Base-by-base conservation (phyloP, 2,329 filamentous ascomycete species). In the Atkinsonella texensis region DNA sequence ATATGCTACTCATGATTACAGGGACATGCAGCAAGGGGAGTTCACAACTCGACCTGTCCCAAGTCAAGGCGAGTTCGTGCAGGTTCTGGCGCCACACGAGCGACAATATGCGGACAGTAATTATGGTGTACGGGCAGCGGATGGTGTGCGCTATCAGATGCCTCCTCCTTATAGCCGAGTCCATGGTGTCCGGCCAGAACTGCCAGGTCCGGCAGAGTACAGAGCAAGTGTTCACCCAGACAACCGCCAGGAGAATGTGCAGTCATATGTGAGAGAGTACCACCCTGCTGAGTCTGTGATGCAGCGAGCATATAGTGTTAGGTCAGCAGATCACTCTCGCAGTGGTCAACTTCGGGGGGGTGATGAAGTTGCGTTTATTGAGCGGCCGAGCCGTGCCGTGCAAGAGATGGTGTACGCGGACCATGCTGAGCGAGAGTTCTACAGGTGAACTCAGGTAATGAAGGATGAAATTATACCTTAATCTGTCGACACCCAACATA, bases 1-100 rank as follows among this genome's bases (percentile, higher is more conserved):
- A 54, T 78, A 73, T 48, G 60, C 72, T 28, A 60, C 74, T 8
- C 75, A 79, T 48, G 65, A 70, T 33, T 74, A 77, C 55, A 73
- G 78, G 54, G 68, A 73, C 31, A 80, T 78, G 54, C 74, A 76
- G 15, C 74, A 77, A 55, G 70, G 79, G 51, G 82, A 84, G 56
- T 79, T 80, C 56, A 76, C 79, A 4, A 66, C 67, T 55, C 77
- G 73, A 39, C 77, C 73, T 11, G 65, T 72, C 53, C 64, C 61
- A 5, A 65, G 65, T 2, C 64, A 69, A 3, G 63, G 63, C 35
- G 75, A 77, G 10, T 79, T 76, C 56, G 62, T 75, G 20, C 72
- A 73, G 49, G 65, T 75, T n/a, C 69, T 75, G 56, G 62, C 63
- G 11, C 62, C 65, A n/a, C 58, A 64, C 8, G 71, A 71, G 20